Evolutionary conservation across 139 green algal genomes (phyloP), one percentile per base, ranked within the genome.

Genomic region (Coelastrella sp.): DNA sequence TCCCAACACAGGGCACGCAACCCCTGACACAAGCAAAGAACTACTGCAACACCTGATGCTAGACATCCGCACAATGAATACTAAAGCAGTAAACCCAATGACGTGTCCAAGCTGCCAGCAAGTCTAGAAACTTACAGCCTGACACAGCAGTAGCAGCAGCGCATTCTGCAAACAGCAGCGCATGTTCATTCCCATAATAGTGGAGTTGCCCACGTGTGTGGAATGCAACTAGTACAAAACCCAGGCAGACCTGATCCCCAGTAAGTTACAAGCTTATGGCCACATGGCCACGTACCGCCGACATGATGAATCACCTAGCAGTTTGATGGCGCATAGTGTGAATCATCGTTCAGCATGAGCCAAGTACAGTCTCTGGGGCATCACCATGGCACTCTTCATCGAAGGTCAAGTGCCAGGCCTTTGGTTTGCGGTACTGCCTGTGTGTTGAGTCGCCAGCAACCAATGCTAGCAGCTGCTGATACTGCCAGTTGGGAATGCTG

Each of bases 381-480:
- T 88, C 83, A 16, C 87, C 87, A 22, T 91, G 87, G 23, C 57
- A 80, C 16, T 91, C 87, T 65, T 91, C 87, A 68, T 91, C 87
- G 65, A 76, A 91, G 8, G 87, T 91, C 3, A 86, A 22, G n/a
- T 86, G 76, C 76, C 76, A 91, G 6, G 58, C 14, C 77, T 80
- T 59, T 17, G 76, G 76, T 11, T 68, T 71, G 61, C 87, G 77
- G 17, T 73, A 76, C 77, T 91, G 83, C 7, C 75, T 32, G 20
- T 60, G n/a, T 74, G 81, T n/a, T 59, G 73, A 64, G 22, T 90
- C 85, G 23, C 73, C 85, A 73, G 85, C 85, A 32, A 88, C 83
- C 32, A 88, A 56, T 11, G 83, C 83, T 57, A 90, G 85, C 85
- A 83, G 73, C 85, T 90, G 85, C 57, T 83, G 85, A 23, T 83